These are phyloP conservation scores for Penicillium thymicola DNA, from an alignment of 2,329 filamentous ascomycete species.

Conservation along the genomic window DNA sequence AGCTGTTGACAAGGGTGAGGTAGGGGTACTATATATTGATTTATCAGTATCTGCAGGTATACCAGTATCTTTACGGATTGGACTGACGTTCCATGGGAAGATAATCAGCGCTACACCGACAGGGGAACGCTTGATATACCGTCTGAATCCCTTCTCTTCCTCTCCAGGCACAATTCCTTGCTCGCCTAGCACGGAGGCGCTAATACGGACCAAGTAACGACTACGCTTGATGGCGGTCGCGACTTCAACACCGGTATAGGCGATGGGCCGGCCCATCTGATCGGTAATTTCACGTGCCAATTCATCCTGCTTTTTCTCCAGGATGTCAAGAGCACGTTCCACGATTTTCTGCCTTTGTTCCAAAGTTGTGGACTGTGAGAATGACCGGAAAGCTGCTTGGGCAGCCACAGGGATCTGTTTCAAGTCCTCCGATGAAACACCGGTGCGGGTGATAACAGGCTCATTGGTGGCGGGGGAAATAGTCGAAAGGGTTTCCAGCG, in stretches of 20 bases:
- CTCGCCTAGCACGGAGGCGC: constrained; percentile 66
- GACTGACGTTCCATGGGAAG: constrained; percentile 91
- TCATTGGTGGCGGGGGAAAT: constrained; percentile 90
- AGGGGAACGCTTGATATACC: constrained; percentile 84
- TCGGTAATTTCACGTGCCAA: constrained; percentile 81
- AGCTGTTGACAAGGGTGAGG: constrained; percentile 84
- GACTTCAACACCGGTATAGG: constrained; percentile 80
- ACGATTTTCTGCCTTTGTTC: constrained; percentile 75
- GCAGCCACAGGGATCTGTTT: constrained; percentile 68
- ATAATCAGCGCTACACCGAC: constrained; percentile 84
- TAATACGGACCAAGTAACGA: constrained; percentile 82
- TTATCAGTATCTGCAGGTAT: background rate
- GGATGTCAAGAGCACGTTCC: constrained; percentile 69
- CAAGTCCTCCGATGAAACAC: constrained; percentile 68
- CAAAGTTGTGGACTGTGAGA: constrained; percentile 73
- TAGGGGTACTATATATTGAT: constrained; percentile 78
- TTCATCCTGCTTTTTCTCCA: constrained; percentile 70
- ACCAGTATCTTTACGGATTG: background rate
- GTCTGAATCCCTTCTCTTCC: constrained; percentile 79
- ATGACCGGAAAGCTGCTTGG: constrained; percentile 71
- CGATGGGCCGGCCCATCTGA: constrained; percentile 93
- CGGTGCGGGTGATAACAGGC: constrained; percentile 74
- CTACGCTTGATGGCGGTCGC: constrained; percentile 79
- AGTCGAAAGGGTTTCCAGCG: constrained; percentile 62
- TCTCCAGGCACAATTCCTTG: constrained; percentile 70